Base-by-base conservation (phyloP, 73 alveolate genomes). In the Breviolum minutum region DNA sequence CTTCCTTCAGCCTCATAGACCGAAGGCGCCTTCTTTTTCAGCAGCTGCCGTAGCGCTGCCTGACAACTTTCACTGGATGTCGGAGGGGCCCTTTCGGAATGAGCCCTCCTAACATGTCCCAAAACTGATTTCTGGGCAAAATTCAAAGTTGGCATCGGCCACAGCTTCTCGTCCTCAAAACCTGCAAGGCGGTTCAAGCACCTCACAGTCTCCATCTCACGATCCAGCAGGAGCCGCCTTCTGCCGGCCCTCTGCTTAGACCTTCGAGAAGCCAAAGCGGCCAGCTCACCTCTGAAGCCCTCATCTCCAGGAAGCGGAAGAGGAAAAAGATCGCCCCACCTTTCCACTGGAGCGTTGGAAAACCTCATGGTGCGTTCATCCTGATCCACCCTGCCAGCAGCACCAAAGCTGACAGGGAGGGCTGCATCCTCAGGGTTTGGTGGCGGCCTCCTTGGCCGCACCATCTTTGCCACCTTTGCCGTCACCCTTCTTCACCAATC, bases 31-130 rank as follows among this genome's bases (percentile, higher is more conserved):
- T 87, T 87, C 48, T 85, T 85, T 7, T 13, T 26, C 77, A 87
- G 82, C 68, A 87, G 95, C 82, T 87, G 95, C 83, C 63, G 4
- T 8, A 87, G 83, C 95, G 82, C 95, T 62, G 82, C 95, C 82
- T 87, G 81, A 16, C 40, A 66, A 0, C 48, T 63, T 48, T 63
- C 27, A 7, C 29, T 20, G 16, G n/a, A 12, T 2, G 70, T 32
- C 12, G 95, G 95, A 0, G 95, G 82, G 27, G 95, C 82, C 95
- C 63, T 63, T 48, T 64, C n/a, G 10, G 20, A 27, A 64, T 63
- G 95, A 30, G 64, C 64, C 32, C 30, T 40, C 63, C 10, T 22
- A 30, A 87, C 95, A 62, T 27, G 26, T 48, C 20, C 30, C 6
- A 61, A 1, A 16, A 63, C 48, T 20, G 48, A 0, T 11, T 29